These are phyloP conservation scores for Neospermospora avenae DNA, from an alignment of 2,329 filamentous ascomycete species.

Conservation along the genomic window DNA sequence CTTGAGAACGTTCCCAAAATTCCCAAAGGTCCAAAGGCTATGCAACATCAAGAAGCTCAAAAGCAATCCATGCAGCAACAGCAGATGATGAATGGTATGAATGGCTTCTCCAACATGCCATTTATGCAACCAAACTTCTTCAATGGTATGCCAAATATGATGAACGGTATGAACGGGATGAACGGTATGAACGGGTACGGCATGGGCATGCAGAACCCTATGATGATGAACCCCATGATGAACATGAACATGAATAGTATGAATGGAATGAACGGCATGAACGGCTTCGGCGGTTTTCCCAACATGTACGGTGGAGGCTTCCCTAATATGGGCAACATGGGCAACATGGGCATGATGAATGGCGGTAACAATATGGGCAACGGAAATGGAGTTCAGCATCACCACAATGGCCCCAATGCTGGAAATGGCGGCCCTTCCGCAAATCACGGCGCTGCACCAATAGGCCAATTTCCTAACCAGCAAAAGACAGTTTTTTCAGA, in stretches of 20 bases:
- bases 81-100: constrained; percentile 46
- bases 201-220: constrained; percentile 39
- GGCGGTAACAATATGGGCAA: constrained; percentile 6
- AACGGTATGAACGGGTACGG: constrained; percentile 8
- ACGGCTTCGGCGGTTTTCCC: constrained; percentile 23
- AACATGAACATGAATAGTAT: constrained; percentile 33
- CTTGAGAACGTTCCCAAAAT: constrained; percentile 58
- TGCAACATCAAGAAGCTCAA: constrained; percentile 48
- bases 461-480: constrained; percentile 51
- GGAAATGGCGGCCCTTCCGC: constrained; percentile 20
- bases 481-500: constrained; percentile 47
- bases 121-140: constrained; percentile 36
- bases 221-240: constrained; percentile 31
- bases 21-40: constrained; percentile 63
- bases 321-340: constrained; percentile 32
- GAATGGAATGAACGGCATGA: constrained; percentile 43
- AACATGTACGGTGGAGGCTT: constrained; percentile 17
- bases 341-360: constrained; percentile 37
- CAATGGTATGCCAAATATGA: constrained; percentile 34
- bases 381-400: neutral
- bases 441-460: constrained; percentile 26
- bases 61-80: constrained; percentile 41
- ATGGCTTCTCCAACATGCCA: constrained; percentile 32
- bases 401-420: neutral
- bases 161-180: constrained; percentile 7